Evolutionary conservation across 805 yeast species (phyloP).

Genomic region (Starmerella lactis-condensi): DNA sequence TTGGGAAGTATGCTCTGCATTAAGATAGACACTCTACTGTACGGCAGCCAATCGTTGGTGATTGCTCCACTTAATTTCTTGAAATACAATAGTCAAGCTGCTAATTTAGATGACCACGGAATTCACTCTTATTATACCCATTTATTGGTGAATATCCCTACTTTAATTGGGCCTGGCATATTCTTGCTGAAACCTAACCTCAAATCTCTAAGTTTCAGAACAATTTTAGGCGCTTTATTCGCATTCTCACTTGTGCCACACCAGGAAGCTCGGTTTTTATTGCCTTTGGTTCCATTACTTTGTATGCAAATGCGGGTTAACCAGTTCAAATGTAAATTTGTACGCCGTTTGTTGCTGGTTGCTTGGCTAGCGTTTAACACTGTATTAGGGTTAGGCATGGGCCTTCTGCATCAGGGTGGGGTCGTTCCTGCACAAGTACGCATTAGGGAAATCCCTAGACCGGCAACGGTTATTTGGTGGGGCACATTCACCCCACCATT

Average conservation of each 20-base stretch:
- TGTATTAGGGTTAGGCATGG: constrained; percentile 45
- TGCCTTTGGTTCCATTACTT: constrained; percentile 60
- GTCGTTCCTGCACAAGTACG: constrained; percentile 42
- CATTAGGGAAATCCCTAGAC: constrained; percentile 16
- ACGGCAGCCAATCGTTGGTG: constrained; percentile 21
- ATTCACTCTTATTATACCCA: constrained; percentile 66
- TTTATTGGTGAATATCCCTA: constrained; percentile 55
- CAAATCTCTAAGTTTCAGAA: constrained; percentile 37
- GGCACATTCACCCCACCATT: constrained; percentile 85
- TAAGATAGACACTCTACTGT: constrained; percentile 37
- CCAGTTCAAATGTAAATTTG: constrained; percentile 7
- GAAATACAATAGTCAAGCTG: constrained; percentile 40
- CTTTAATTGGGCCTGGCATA: constrained; percentile 60
- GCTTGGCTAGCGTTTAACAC: constrained; percentile 51
- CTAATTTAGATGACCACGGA: constrained; percentile 63
- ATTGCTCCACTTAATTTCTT: constrained; percentile 66
- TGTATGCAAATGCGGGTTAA: constrained; percentile 32
- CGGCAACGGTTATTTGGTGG: constrained; percentile 56
- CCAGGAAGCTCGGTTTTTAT: constrained; percentile 78
- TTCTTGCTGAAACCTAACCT: constrained; percentile 29
- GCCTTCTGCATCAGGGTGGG: constrained; percentile 80
- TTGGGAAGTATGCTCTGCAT: constrained; percentile 27
- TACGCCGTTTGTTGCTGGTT: constrained; percentile 14
- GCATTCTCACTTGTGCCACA: constrained; percentile 63
- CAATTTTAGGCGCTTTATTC: constrained; percentile 43